These are phyloP conservation scores for Aegilops sharonensis DNA, from an alignment of 176 grass and related monocot species.

Conservation along the genomic window DNA sequence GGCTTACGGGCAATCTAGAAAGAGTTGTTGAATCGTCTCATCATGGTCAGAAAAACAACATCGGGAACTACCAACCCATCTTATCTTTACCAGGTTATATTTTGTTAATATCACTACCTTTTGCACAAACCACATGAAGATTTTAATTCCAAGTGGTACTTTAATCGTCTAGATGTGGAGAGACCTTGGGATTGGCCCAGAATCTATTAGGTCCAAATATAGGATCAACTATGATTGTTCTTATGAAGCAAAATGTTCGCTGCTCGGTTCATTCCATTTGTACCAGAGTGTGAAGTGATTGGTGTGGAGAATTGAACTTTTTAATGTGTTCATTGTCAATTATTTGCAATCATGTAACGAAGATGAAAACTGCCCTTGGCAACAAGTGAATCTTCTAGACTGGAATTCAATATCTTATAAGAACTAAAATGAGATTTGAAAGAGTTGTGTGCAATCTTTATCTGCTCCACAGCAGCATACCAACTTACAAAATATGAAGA, in stretches of 20 bases:
- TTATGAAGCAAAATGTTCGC: slow-evolving; percentile 1
- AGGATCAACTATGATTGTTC: neutral
- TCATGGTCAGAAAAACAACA: too few species aligned
- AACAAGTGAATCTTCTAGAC: too few species aligned
- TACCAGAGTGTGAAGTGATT: neutral
- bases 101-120: too few species aligned
- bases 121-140: too few species aligned
- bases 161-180: too few species aligned
- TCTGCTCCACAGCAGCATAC: neutral
- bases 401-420: neutral
- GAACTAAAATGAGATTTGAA: neutral
- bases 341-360: neutral
- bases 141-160: too few species aligned
- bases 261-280: neutral
- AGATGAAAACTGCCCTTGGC: neutral
- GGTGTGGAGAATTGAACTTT: neutral
- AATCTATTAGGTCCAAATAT: too few species aligned
- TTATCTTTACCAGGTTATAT: too few species aligned
- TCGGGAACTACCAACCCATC: too few species aligned
- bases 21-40: too few species aligned
- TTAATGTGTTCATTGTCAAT: slow-evolving; percentile 11
- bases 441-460: neutral
- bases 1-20: too few species aligned
- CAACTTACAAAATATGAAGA: neutral
- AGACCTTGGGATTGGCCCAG: too few species aligned